Conservation (phyloP, 768 basidiomycete genomes). For the Lepiota brunneoincarnata region DNA sequence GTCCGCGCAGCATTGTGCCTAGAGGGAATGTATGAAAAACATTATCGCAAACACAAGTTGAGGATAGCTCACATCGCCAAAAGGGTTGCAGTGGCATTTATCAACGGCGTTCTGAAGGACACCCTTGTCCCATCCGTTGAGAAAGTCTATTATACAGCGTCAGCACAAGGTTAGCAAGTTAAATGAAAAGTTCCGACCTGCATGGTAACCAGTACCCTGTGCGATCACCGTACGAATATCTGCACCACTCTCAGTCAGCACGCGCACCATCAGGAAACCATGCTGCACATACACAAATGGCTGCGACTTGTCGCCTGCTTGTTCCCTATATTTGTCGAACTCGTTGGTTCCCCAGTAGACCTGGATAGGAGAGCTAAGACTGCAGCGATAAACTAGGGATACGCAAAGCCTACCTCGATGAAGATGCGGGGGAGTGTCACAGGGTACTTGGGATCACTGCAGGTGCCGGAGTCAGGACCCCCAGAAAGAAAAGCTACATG, state of each 20-base stretch:
- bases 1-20: constrained; percentile 44
- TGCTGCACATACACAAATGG: constrained; percentile 46
- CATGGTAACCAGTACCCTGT: constrained; percentile 64
- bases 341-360: constrained; percentile 41
- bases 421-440: constrained; percentile 47
- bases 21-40: constrained; percentile 4
- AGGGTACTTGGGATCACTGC: constrained; percentile 44
- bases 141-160: constrained; percentile 35
- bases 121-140: constrained; percentile 60
- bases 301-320: constrained; percentile 45
- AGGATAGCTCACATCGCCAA: constrained; percentile 35
- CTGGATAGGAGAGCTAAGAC: constrained; percentile 20
- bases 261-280: background rate
- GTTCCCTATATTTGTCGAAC: constrained; percentile 32
- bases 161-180: background rate
- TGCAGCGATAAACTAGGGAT: background rate
- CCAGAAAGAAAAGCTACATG: constrained; percentile 46
- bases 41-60: background rate
- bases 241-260: constrained; percentile 14
- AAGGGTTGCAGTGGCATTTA: constrained; percentile 45
- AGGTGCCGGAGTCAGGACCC: constrained; percentile 48
- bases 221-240: constrained; percentile 54
- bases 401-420: constrained; percentile 38
- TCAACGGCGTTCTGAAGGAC: constrained; percentile 56
- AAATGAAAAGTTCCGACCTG: constrained; percentile 32